phyloP scores from a whole-genome alignment of 805 yeast species.

The Monosporozyma aerobia region DNA sequence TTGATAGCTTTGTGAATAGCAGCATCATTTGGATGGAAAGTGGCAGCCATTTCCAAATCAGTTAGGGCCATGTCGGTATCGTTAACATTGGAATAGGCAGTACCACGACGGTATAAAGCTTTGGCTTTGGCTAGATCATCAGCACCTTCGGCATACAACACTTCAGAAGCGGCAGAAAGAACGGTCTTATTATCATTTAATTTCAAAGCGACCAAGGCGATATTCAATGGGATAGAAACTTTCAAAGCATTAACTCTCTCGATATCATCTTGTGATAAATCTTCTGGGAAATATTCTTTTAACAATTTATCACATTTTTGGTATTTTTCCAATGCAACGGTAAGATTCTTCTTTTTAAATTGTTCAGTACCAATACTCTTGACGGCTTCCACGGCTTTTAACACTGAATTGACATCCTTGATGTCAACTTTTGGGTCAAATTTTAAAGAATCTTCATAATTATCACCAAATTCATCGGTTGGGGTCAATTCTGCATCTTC shows the following conservation, averaged over 20 bases:
- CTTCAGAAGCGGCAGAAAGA: slow-evolving; percentile 53
- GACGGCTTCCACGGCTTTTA: slow-evolving; percentile 52
- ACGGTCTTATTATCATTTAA: slow-evolving; percentile 45
- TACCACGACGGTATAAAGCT: slow-evolving; percentile 80
- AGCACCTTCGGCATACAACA: slow-evolving; percentile 47
- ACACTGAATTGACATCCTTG: slow-evolving; percentile 53
- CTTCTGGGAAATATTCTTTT: slow-evolving; percentile 57
- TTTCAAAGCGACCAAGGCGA: slow-evolving; percentile 67
- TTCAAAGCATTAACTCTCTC: slow-evolving; percentile 44
- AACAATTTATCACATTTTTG: slow-evolving; percentile 61
- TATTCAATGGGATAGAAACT: slow-evolving; percentile 58
- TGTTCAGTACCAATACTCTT: slow-evolving; percentile 72
- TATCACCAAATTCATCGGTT: slow-evolving; percentile 80
- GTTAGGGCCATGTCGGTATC: slow-evolving; percentile 62
- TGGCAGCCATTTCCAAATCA: slow-evolving; percentile 57
- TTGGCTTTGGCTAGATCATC: slow-evolving; percentile 69
- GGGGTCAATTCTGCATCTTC: slow-evolving; percentile 35
- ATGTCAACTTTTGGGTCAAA: slow-evolving; percentile 63
- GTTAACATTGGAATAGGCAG: slow-evolving; percentile 53
- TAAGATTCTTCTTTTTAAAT: slow-evolving; percentile 55
- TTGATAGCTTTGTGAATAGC: slow-evolving; percentile 58
- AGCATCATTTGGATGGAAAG: slow-evolving; percentile 58
- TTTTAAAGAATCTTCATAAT: slow-evolving; percentile 62
- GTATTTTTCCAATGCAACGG: slow-evolving; percentile 58
- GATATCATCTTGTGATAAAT: slow-evolving; percentile 44